These are phyloP conservation scores for Gyromitra esculenta DNA, from an alignment of 2,329 filamentous ascomycete species.

Conservation along the genomic window DNA sequence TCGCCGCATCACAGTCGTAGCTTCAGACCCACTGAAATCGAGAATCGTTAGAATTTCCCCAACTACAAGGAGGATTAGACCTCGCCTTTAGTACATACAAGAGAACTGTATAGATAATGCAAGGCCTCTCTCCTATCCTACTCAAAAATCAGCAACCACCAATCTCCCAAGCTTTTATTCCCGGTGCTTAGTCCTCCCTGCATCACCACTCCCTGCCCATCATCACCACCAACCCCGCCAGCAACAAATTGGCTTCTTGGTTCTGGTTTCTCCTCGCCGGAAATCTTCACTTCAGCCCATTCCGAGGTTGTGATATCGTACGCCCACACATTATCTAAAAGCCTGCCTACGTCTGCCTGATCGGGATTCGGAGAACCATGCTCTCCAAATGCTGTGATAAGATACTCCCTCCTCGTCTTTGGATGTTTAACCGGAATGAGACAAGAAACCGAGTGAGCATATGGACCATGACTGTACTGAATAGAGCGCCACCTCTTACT, in stretches of 20 bases:
- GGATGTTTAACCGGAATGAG: conserved; percentile 12
- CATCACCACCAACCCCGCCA: conserved; percentile 63
- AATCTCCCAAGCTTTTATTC: conserved; percentile 68
- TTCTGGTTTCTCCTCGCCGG: conserved; percentile 63
- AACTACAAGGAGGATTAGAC: too few species aligned
- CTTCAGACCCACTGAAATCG: too few species aligned
- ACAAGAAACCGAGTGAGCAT: not conserved
- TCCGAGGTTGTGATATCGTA: conserved; percentile 69
- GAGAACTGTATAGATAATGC: too few species aligned
- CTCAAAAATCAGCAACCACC: conserved; percentile 70
- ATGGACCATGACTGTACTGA: conserved; percentile 1
- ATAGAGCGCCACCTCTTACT: conserved; percentile 30
- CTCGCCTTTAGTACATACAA: too few species aligned
- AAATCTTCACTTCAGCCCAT: conserved; percentile 62
- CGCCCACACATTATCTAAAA: conserved; percentile 71
- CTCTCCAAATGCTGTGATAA: conserved; percentile 72
- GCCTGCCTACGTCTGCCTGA: conserved; percentile 66
- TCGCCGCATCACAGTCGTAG: too few species aligned
- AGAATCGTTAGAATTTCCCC: too few species aligned
- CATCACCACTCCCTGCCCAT: conserved; percentile 66
- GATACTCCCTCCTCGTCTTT: conserved; percentile 64
- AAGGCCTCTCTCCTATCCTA: not conserved
- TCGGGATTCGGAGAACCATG: conserved; percentile 64
- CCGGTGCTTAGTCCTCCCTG: conserved; percentile 69
- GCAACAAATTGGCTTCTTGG: conserved; percentile 70